Base-by-base conservation (phyloP, 2,329 filamentous ascomycete genomes). In the Botrytis fabae region DNA sequence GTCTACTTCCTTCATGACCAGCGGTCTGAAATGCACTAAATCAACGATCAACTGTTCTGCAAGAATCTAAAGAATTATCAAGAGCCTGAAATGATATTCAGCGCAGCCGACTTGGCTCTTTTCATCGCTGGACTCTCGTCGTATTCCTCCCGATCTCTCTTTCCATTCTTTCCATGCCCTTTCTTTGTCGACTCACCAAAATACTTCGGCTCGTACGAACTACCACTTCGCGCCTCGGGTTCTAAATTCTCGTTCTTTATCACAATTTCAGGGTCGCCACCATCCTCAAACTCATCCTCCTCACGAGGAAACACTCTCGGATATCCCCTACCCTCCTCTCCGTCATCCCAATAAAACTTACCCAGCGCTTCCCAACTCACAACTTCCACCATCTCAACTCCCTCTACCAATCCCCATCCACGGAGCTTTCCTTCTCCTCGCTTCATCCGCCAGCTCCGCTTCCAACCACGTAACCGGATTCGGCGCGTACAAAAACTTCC, bases 291-390 rank as follows among this genome's bases (percentile, higher is more conserved):
- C 35, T 22, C 25, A n/a, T 54, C 64, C 25, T 40, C 46, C 20
- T 12, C 46, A 40, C 22, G 25, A 7, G 12, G 16, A 66, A 40
- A 42, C 1, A 54, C 12, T 54, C 64, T 54, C 35, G 46, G 64
- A 54, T 68, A 54, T 14, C 64, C 64, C 16, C 25, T 66, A 1
- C 64, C 46, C 22, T 54, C 25, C 25, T 40, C 46, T 2, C 25
- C 64, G 28, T 68, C 46, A 54, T 54, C 46, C 64, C 64, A 68
- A 54, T 54, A 54, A 68, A 68, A 54, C 46, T 28, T 35, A 14
- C 8, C 25, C 35, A 42, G 20, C 46, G 8, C 35, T 0, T 28
- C 8, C 46, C 64, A 68, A n/a, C 25, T 48, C 14, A 68, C 25
- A 1, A 54, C 64, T 6, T 28, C 46, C 35, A 16, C 46, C 32